Evolutionary conservation across 306 rosid genomes (phyloP).

Genomic region (Cucurbita maxima): DNA sequence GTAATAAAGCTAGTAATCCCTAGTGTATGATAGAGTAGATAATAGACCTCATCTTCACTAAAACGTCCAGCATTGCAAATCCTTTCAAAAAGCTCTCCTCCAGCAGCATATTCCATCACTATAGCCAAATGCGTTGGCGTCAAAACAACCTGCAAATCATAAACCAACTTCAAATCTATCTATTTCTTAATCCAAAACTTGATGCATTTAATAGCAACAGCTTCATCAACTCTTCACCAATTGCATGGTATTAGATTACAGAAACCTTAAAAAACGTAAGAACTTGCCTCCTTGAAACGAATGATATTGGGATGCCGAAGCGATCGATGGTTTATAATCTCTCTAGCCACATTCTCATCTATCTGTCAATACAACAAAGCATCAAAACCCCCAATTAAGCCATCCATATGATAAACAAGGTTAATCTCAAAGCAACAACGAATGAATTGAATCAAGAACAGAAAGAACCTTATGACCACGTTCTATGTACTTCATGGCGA

Average conservation of each 20-base stretch:
- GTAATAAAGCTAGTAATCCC: not conserved
- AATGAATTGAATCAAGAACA: not conserved
- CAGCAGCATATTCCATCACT: conserved; percentile 10
- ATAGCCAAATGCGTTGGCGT: conserved; percentile 9
- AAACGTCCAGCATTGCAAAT: conserved; percentile 9
- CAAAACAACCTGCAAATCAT: conserved; percentile 5
- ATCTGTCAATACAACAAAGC: not conserved
- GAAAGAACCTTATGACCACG: conserved; percentile 1
- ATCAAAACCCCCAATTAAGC: not conserved
- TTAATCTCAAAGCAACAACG: not conserved
- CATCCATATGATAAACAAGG: not conserved
- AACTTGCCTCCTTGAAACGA: conserved; percentile 6
- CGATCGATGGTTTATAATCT: conserved; percentile 7
- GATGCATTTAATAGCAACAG: not conserved
- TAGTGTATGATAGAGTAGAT: not conserved
- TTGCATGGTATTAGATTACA: not conserved
- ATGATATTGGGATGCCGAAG: conserved; percentile 2
- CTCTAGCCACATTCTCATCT: conserved; percentile 7
- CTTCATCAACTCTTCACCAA: not conserved
- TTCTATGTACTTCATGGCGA: conserved; percentile 8
- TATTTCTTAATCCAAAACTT: not conserved
- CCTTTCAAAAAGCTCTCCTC: conserved; percentile 6
- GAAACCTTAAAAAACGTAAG: not conserved
- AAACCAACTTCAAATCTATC: not conserved
- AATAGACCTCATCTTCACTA: conserved; percentile 2